Evolutionary conservation across 495 filamentous ascomycete genomes (phyloP), one percentile per base, ranked within the genome.

Genomic region (Cladorrhinum samala): DNA sequence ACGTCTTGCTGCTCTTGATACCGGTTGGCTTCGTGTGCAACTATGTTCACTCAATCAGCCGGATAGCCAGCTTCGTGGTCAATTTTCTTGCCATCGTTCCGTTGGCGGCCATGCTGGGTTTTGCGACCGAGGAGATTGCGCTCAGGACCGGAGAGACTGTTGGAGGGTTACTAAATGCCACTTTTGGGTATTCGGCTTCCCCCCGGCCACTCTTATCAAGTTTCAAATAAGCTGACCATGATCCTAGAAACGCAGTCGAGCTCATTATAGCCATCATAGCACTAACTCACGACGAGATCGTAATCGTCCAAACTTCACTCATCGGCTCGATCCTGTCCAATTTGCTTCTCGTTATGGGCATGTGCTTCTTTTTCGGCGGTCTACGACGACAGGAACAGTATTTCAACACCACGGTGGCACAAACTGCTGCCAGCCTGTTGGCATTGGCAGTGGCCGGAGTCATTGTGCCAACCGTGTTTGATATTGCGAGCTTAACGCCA

Each of bases 361-460:
- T 93, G 85, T 91, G 84, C 64, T 96, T 96, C 76, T 89, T 94
- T 71, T 86, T 86, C 46, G 91, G 91, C 25, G 91, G 91, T 24
- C 66, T 93, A 44, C 82, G 85, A 45, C 83, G 91, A 18, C 55
- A 79, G 25, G 86, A 95, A 62, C 91, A 96, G 58, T 83, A 82
- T 65, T 96, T 96, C 79, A 96, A 96, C 71, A 81, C 87, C 1
- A 88, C 86, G 2, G 91, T 96, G n/a, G 91, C 91, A 1, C 89
- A 95, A 65, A 96, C 91, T 0, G 90, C 91, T 1, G 83, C 90
- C 23, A 88, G 83, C 70, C 68, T 96, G 13, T 76, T 96, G 1
- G 83, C 89, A 2, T 72, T 96, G 17, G 85, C 87, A 14, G 86
- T 94, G 11, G 85, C 79, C 49, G 83, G 79, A 67, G 72, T 96